Conservation (phyloP, 169 alveolate genomes). For the Plasmodium berghei region DNA sequence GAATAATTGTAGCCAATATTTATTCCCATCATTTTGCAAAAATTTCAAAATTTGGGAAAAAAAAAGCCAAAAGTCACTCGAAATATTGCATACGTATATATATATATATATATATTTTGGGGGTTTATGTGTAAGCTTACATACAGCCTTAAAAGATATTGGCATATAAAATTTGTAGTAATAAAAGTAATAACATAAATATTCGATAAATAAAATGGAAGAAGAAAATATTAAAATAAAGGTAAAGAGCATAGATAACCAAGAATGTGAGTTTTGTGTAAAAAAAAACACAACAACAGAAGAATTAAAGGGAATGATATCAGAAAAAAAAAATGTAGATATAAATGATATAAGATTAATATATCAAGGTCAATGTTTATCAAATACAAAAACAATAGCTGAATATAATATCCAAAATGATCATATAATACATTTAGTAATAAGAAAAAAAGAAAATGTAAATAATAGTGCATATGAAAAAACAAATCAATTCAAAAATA, state of each 20-base stretch:
- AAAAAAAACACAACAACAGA: constrained; percentile 21
- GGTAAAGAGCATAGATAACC: constrained; percentile 51
- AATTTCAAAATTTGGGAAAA: no score
- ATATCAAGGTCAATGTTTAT: constrained; percentile 70
- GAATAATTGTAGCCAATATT: no score
- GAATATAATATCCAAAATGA: constrained; percentile 72
- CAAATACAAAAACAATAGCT: constrained; percentile 32
- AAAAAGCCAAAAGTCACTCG: no score
- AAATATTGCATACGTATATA: no score
- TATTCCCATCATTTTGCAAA: no score
- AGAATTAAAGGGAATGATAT: constrained; percentile 42
- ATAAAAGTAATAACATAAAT: no score
- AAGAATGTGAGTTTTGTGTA: constrained; percentile 46
- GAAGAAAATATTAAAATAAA: constrained; percentile 50
- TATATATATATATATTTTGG: no score
- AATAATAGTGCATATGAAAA: constrained; percentile 8
- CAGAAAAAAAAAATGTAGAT: constrained; percentile 46
- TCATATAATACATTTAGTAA: constrained; percentile 68
- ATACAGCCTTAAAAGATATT: no score
- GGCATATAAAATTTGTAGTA: no score
- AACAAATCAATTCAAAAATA: not conserved
- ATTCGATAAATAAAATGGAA: no score
- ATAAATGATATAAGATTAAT: constrained; percentile 53
- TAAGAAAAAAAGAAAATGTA: constrained; percentile 48
- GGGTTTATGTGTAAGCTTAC: no score